Base-by-base conservation (phyloP, 805 yeast genomes). In the Starmerella cellae region DNA sequence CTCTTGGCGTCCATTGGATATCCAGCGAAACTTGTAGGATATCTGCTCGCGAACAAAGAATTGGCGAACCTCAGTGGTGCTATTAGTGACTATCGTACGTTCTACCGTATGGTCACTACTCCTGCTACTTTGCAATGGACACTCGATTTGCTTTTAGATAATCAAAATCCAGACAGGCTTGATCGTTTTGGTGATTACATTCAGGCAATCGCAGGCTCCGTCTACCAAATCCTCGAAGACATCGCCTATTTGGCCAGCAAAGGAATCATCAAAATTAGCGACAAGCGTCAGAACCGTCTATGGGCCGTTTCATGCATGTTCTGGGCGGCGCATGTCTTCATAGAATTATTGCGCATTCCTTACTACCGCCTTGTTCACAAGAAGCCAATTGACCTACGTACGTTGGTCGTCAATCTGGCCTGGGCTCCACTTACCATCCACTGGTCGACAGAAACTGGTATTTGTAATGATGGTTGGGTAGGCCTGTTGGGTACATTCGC, bases 371-470 rank as follows among this genome's bases (percentile, higher is more conserved):
- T 34, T 29, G 41, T 33, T 18, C 39, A 43, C 22, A 45, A 51
- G 31, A 45, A 39, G 35, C 47, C 51, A 1, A 43, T 44, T 22
- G 42, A 37, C 23, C 28, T 35, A 29, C 50, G 54, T 35, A 46
- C 50, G 30, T 45, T 64, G 18, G 41, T 59, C 14, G 59, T 60
- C 44, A 63, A 64, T 45, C 44, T 59, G n/a, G 62, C 64, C 17
- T 66, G 65, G 57, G 54, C 62, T 30, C 70, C 70, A 4, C 50
- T 65, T 36, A 61, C 69, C 3, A 50, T 61, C 32, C 70, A 65
- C 50, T 65, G 70, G 70, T 62, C 68, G 2, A 47, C 60, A 10
- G 56, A 57, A 39, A 45, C 39, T 3, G 70, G 70, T 1, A 44
- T 59, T 19, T 44, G 63, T 20, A 42, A 41, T 21, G 59, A 60